Evolutionary conservation across 352 stramenopile genomes (phyloP).

Genomic region (Phytopythium helicoides): DNA sequence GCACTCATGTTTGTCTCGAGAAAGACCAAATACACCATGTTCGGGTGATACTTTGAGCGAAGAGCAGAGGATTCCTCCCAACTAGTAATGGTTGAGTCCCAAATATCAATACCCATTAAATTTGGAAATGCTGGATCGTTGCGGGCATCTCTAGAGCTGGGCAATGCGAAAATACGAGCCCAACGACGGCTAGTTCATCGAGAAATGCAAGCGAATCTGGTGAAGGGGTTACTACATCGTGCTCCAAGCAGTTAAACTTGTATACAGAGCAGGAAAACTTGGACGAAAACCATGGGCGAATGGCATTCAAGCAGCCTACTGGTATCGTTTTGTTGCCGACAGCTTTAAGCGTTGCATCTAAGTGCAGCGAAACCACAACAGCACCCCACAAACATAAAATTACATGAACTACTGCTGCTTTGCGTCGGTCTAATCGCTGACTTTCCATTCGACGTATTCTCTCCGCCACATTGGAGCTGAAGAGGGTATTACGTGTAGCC

Average conservation of each 20-base stretch:
- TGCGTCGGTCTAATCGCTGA: background rate
- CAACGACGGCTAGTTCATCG: slow-evolving; percentile 6
- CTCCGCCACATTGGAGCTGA: background rate
- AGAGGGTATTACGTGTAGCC: slow-evolving; percentile 1
- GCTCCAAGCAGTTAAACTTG: slow-evolving; percentile 13
- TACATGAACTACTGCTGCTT: background rate
- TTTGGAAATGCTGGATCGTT: slow-evolving; percentile 11
- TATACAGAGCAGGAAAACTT: slow-evolving; percentile 7
- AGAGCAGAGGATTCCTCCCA: slow-evolving; percentile 12
- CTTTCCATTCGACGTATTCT: slow-evolving; percentile 1
- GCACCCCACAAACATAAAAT: background rate
- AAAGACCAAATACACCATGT: slow-evolving; percentile 18
- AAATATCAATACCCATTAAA: slow-evolving; percentile 21
- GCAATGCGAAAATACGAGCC: slow-evolving; percentile 20
- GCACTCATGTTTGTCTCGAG: slow-evolving; percentile 10
- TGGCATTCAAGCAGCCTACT: background rate
- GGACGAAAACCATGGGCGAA: slow-evolving; percentile 6
- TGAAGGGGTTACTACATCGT: slow-evolving; percentile 2
- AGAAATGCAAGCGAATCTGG: slow-evolving; percentile 7
- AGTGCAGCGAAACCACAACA: background rate
- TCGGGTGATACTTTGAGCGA: slow-evolving; percentile 4
- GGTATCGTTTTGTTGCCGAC: background rate
- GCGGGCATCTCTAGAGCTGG: slow-evolving; percentile 11
- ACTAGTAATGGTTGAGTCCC: slow-evolving; percentile 13
- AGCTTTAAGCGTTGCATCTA: background rate